A percentile compares a stretch with the other conserved stretches of the same genome.
phyloP scores from a whole-genome alignment of 768 basidiomycete species.

The Mycena crocata region DNA sequence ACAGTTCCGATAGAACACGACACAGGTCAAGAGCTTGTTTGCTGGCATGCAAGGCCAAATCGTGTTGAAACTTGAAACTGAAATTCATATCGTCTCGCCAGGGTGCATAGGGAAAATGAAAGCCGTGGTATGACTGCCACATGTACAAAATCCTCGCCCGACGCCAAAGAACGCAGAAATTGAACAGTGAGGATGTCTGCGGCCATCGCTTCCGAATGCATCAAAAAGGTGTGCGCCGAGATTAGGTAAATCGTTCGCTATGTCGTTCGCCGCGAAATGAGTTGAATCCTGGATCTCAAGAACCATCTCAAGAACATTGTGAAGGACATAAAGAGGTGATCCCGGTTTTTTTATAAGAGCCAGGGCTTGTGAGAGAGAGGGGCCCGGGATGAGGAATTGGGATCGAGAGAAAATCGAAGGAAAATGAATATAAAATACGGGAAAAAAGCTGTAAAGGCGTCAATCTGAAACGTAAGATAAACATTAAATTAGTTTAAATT shows the following conservation, averaged over 20 bases:
- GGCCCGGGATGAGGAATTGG: no score
- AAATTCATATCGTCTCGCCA: background rate
- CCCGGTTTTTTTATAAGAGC: no score
- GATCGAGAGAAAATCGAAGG: no score
- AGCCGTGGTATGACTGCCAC: background rate
- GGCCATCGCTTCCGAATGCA: conserved; percentile 10
- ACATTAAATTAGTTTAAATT: no score
- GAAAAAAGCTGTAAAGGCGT: no score
- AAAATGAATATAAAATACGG: no score
- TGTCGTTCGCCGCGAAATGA: background rate
- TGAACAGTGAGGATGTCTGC: background rate
- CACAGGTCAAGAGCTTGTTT: conserved; percentile 10
- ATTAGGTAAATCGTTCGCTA: background rate
- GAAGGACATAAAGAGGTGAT: conserved; percentile 1
- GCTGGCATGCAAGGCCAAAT: conserved; percentile 7
- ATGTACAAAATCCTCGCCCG: background rate
- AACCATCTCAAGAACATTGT: conserved; percentile 12
- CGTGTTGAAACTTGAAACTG: background rate
- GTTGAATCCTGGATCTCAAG: background rate
- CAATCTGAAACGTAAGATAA: no score
- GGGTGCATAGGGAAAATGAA: background rate
- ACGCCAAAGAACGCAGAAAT: conserved; percentile 1
- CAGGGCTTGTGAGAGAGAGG: no score
- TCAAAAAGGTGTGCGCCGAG: conserved; percentile 2
- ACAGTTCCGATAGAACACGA: background rate